A percentile compares a stretch with the other conserved stretches of the same genome.
phyloP scores from a whole-genome alignment of 2,329 filamentous ascomycete species.

The Fonsecaea pedrosoi region DNA sequence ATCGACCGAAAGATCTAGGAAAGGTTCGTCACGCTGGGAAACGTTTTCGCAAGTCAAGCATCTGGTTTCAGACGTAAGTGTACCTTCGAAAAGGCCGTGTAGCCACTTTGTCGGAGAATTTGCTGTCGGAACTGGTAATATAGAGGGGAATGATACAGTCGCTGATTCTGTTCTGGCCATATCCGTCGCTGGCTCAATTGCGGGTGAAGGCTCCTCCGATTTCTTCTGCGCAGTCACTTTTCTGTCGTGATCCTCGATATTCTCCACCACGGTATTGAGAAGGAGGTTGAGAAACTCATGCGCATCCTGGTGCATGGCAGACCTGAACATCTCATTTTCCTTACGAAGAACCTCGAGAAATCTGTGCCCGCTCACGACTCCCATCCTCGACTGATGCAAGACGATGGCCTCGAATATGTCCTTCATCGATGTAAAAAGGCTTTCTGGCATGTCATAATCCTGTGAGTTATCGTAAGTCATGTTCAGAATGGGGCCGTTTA shows the following conservation, averaged over 20 bases:
- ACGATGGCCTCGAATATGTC: constrained; percentile 95
- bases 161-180: constrained; percentile 61
- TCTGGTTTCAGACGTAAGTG: constrained; percentile 92
- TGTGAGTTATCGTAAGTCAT: constrained; percentile 79
- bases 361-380: constrained; percentile 87
- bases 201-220: constrained; percentile 54
- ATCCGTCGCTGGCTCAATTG: constrained; percentile 47
- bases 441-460: constrained; percentile 91
- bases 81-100: constrained; percentile 94
- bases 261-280: constrained; percentile 93
- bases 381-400: constrained; percentile 78
- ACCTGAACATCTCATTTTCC: constrained; percentile 96
- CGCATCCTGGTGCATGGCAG: constrained; percentile 96
- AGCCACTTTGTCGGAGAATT: constrained; percentile 84
- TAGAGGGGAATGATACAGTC: constrained; percentile 47
- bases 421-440: constrained; percentile 90
- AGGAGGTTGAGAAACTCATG: constrained; percentile 96
- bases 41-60: constrained; percentile 96
- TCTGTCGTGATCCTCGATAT: constrained; percentile 85
- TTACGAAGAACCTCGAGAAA: constrained; percentile 93
- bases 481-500: constrained; percentile 84
- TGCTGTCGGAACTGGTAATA: constrained; percentile 49
- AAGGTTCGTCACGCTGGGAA: constrained; percentile 93
- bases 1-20: constrained; percentile 94
- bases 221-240: constrained; percentile 53